Base-by-base conservation (phyloP, 306 rosid genomes). In the Adenanthera pavonina region DNA sequence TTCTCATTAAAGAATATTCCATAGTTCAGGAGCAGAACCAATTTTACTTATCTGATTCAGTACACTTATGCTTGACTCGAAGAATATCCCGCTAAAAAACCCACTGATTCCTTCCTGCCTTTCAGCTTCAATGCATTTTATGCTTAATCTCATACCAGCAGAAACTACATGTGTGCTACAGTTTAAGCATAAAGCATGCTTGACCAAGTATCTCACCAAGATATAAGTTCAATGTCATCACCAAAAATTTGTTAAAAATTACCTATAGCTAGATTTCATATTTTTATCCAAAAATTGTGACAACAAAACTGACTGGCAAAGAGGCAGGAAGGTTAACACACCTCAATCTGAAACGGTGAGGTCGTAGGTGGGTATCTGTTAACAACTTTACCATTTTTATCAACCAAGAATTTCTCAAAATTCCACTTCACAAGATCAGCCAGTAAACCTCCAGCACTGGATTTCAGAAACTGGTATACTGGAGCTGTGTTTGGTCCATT, bases 291-390 rank as follows among this genome's bases (percentile, higher is more conserved):
- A 67, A n/a, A 4, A 8, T 9, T 17, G 46, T 69, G 76, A 73
- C 17, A 19, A 78, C 54, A 20, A 71, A 62, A 60, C 72, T 62
- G 3, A 30, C 6, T 2, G 33, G 7, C 46, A 34, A 40, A 46
- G 66, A 4, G 15, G 5, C n/a, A n/a, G 49, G 36, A 13, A 71
- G 65, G 34, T 41, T 67, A 75, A 46, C 77, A 36, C 85, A 96
- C 99, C 99, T 96, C 99, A 81, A 96, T 94, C 80, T 96, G 99
- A 81, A 94, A 93, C 49, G 98, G 99, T 8, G 98, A 92, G 35
- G 99, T 95, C 38, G 99, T 95, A 38, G 99, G 97, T 12, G 91
- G 92, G 79, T 92, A 93, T 88, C 99, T 89, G 85, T 95, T 97
- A 54, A 92, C 86, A 77, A 95, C 99, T 90, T 92, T 92, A 51